Evolutionary conservation across 805 yeast species (phyloP), one percentile per base, ranked within the genome.

Genomic region (Starmerella stigmatis): DNA sequence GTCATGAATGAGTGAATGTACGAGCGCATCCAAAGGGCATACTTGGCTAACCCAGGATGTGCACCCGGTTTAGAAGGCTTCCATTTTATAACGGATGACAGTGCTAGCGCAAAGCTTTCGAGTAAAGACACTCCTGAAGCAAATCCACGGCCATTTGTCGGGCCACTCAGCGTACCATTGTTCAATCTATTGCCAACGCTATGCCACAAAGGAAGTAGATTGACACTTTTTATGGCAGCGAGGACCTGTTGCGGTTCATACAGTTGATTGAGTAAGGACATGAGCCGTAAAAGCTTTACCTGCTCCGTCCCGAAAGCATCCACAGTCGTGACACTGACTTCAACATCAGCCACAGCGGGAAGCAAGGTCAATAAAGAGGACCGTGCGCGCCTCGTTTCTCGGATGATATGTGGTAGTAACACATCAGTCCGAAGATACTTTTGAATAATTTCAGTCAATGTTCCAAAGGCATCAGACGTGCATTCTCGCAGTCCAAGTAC

Each of bases 231-330:
- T 59, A 84, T 63, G 0, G 53, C 38, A 43, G 52, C 51, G 11
- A 57, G 45, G 16, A 34, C 26, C 6, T 38, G 36, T 25, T 44
- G 64, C 0, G 68, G 58, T 43, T 79, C 85, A 60, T 75, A 81
- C 58, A 88, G 68, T 54, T 81, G 85, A 56, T 88, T 96, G 47
- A 88, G 70, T 0, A 96, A 94, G 1, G 96, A 86, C 49, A 88
- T 68, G 2, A 86, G 78, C 42, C 95, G 72, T 44, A 89, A 66
- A n/a, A 92, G 64, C 57, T 86, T 86, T 7, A 96, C 83, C 60
- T 92, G 97, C 49, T 82, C 86, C 0, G 95, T 82, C 33, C 82
- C 76, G 1, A 86, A 75, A 0, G 85, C 74, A 2, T 92, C 82
- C 23, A 76, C 68, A 22, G 74, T 76, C 22, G 67, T 68, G 4